Conservation (phyloP, 768 basidiomycete genomes). For the Nidula microcarpa region DNA sequence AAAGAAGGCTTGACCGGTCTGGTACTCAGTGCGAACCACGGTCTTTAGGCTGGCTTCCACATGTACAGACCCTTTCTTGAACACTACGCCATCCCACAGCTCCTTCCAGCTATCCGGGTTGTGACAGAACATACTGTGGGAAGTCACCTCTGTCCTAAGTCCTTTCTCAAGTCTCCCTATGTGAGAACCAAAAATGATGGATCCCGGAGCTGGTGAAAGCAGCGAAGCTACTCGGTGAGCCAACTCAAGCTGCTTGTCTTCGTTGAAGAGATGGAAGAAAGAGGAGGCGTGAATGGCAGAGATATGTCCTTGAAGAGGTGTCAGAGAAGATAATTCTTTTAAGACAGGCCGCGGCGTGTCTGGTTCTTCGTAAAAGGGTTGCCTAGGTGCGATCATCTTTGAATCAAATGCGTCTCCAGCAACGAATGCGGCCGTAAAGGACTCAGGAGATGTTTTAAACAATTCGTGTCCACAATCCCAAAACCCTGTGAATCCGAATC, state of each 20-base stretch:
- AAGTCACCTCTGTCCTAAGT: conserved; percentile 5
- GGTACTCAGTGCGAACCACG: neutral
- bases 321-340: conserved; percentile 16
- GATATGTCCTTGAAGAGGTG: conserved; percentile 34
- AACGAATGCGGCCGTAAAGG: conserved; percentile 54
- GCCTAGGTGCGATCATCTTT: conserved; percentile 29
- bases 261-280: conserved; percentile 33
- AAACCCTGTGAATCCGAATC: conserved; percentile 32
- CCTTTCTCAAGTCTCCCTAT: conserved; percentile 28
- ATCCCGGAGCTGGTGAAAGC: conserved; percentile 27
- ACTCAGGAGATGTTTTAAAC: conserved; percentile 47
- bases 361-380: conserved; percentile 6
- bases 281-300: conserved; percentile 40
- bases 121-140: conserved; percentile 31
- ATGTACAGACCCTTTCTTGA: conserved; percentile 20
- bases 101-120: conserved; percentile 30
- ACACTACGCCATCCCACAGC: conserved; percentile 31
- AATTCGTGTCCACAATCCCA: conserved; percentile 64
- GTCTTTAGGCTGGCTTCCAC: conserved; percentile 17
- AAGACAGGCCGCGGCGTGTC: conserved; percentile 6
- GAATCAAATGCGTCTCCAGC: conserved; percentile 53
- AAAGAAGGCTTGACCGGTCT: conserved; percentile 1
- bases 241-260: conserved; percentile 23
- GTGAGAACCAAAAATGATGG: conserved; percentile 35
- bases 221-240: conserved; percentile 24